A percentile compares a stretch with the other conserved stretches of the same genome.
Conservation (phyloP, 257 asterid genomes). For the Salvia rosmarinus region DNA sequence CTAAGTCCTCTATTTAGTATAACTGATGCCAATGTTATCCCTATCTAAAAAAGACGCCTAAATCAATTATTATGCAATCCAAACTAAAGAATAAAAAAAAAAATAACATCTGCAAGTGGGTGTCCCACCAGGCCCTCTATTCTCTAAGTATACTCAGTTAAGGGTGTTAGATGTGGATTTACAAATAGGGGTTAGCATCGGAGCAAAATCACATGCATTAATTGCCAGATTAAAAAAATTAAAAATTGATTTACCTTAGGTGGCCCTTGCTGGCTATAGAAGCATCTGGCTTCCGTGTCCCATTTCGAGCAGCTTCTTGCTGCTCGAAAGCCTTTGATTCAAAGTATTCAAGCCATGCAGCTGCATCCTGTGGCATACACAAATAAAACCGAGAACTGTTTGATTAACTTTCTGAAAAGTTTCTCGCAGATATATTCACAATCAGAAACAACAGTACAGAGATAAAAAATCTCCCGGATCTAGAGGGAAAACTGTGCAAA, state of each 20-base stretch:
- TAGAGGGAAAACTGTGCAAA: conserved; percentile 10
- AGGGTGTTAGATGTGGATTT: not conserved
- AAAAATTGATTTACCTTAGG: conserved; percentile 56
- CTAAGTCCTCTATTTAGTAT: not conserved
- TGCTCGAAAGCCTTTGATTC: conserved; percentile 95
- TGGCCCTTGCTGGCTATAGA: conserved; percentile 97
- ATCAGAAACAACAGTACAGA: conserved; percentile 6
- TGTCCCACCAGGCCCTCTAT: conserved; percentile 5
- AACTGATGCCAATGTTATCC: not conserved
- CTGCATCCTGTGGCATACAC: conserved; percentile 73
- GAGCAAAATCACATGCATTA: conserved; percentile 18
- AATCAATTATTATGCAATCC: not conserved
- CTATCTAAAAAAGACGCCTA: conserved; percentile 10
- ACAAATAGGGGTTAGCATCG: not conserved
- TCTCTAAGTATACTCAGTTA: conserved; percentile 7
- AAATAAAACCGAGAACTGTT: conserved; percentile 10
- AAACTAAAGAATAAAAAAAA: not conserved
- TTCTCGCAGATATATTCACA: conserved; percentile 8
- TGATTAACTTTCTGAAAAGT: conserved; percentile 11
- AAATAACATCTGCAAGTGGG: not conserved
- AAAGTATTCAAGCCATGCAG: conserved; percentile 96
- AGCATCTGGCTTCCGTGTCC: conserved; percentile 87
- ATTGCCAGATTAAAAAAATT: conserved; percentile 8
- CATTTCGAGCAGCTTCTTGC: conserved; percentile 95
- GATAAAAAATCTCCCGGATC: not conserved